phyloP scores from a whole-genome alignment of 2,329 filamentous ascomycete species.

The Akanthomyces dipterigenus region DNA sequence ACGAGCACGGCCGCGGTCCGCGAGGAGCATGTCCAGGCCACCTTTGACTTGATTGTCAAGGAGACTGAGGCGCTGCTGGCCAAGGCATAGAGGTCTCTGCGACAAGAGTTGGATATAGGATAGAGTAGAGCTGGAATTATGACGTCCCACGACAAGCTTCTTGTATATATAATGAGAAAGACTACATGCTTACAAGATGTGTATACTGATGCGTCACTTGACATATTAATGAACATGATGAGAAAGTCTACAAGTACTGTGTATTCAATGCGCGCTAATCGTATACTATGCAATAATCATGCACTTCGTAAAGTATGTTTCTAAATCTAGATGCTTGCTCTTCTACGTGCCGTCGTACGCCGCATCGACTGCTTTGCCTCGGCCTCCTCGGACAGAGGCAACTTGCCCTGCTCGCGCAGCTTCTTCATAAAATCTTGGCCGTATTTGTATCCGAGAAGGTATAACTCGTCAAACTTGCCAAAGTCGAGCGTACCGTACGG shows the following conservation, averaged over 20 bases:
- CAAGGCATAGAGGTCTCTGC: background rate
- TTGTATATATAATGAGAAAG: background rate
- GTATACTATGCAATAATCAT: background rate
- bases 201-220: background rate
- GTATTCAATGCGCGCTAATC: background rate
- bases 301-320: background rate
- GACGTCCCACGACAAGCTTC: background rate
- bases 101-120: background rate
- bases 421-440: slow-evolving; percentile 73
- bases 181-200: background rate
- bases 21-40: slow-evolving; percentile 64
- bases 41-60: slow-evolving; percentile 68
- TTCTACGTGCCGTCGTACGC: slow-evolving; percentile 70
- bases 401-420: slow-evolving; percentile 68
- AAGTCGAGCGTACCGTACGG: slow-evolving; percentile 92
- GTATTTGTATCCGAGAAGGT: slow-evolving; percentile 78
- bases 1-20: slow-evolving; percentile 61
- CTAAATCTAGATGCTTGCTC: slow-evolving; percentile 61
- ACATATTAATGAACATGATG: background rate
- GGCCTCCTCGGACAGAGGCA: slow-evolving; percentile 64
- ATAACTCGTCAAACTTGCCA: slow-evolving; percentile 96
- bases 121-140: background rate
- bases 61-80: slow-evolving; percentile 40
- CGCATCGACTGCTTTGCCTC: slow-evolving; percentile 71
- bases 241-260: background rate